Evolutionary conservation across 805 yeast species (phyloP), one percentile per base, ranked within the genome.

Genomic region (Ogataea allantospora): DNA sequence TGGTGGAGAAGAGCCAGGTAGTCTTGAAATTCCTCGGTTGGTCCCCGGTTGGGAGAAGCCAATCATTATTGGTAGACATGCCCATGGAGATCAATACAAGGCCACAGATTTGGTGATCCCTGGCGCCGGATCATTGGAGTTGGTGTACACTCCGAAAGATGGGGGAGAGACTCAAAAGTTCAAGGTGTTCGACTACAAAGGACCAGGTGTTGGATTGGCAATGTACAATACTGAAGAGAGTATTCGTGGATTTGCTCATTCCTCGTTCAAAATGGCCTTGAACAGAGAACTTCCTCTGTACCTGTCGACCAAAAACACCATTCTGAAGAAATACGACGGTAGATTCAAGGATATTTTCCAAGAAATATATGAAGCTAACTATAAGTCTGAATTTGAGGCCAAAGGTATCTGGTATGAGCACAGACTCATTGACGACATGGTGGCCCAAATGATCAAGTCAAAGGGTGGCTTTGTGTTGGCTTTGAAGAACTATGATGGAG

Each of bases 191-290:
- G 73, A 82, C 55, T 84, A 72, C 60, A 68, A 80, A 48, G 77
- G 74, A 29, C 53, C 80, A 7, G 91, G 93, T 60, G 88, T 83
- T 38, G 91, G 83, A 3, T 65, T 84, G 57, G 83, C 88, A 35
- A 84, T 83, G 89, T 84, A 84, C 67, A 84, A 84, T 65, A 83
- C 91, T 16, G 88, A 82, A 47, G 85, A 80, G 48, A 80, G 88
- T 13, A 84, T 84, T 50, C 65, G 62, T 33, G 91, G 84, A 4
- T 84, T 84, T 64, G 93, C 91, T 31, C 86, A 83, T 51, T 74
- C 88, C 12, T 83, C 89, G 6, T 84, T 84, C 71, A 77, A 80
- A 60, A 68, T 82, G 67, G 93, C 93, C 7, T 60, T 83, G 42
- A 66, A 66, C 49, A 77, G 81, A 54, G 71, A 73, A 38, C 66